Base-by-base conservation (phyloP, 257 asterid species). In the Jasminum sambac region DNA sequence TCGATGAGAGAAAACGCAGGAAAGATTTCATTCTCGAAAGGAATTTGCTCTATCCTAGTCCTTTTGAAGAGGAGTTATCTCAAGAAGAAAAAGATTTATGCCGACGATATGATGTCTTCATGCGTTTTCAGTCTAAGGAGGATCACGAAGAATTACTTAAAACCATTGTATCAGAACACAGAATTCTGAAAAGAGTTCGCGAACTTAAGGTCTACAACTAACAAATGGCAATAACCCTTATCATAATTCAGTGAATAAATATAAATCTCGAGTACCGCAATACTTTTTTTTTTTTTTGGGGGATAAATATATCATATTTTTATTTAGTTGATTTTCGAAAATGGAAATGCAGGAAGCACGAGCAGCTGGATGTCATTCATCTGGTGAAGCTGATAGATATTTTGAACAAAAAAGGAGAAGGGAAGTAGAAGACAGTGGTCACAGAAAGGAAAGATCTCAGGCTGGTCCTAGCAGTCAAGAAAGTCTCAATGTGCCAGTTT, bases 1-100 rank as follows among this genome's bases (percentile, higher is more conserved):
- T 90, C 69, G 92, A 85, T 68, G 97, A 90, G 89, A 87, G 97
- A 75, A 84, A 88, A 76, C 85, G 92, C 42, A 86, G 97, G 76
- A 90, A 90, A 76, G 88, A 87, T 78, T 91, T 91, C 73, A 82
- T 89, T 82, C 73, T 86, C 63, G 95, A 85, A 61, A 85, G 96
- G 81, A 84, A 87, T 72, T 79, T 91, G 75, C 85, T 91, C 60
- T 74, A 84, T 69, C 89, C 92, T 55, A 80, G 73, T 80, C 78
- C 84, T 72, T 84, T 87, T 50, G 84, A 72, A 73, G 80, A 71
- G 69, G 85, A 80, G 69, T 73, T 89, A 40, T 80, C 85, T 52
- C 89, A 63, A 72, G 96, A 86, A 68, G 95, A 91, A 88, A 87
- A 74, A 79, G 86, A 81, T 63, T 24, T 84, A 74, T 86, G 93